Evolutionary conservation across 108 stramenopile genomes (phyloP), one percentile per base, ranked within the genome.

Genomic region (Aurantiochytrium sp.): DNA sequence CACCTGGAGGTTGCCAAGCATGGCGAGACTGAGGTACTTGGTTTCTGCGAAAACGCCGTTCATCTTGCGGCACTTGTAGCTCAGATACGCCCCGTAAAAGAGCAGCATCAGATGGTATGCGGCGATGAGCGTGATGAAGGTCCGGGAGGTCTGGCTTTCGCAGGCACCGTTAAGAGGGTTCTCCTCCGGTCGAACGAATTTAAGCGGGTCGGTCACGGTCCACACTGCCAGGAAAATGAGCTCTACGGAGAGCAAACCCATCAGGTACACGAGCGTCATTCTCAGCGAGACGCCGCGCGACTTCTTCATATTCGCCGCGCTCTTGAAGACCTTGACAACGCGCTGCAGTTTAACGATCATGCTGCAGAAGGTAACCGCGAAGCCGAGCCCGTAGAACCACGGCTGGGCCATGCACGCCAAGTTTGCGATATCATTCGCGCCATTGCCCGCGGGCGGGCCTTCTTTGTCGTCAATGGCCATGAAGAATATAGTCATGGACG

Each of bases 391-490:
- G 73, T 81, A 81, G 19, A 81, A 48, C 73, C 73, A 81, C 12
- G 73, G 73, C 12, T 41, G 42, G 0, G 45, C 39, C 73, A 81
- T 81, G 45, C 73, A 81, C 6, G 73, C 73, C 39, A 12, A 41
- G 45, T 81, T 48, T 17, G 73, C 73, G 6, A 19, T 12, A 48
- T 48, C 39, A 42, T 81, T 81, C 17, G 6, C 12, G 6, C 73
- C 73, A 0, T 81, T 24, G 22, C 88, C 89, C 3, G 41, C 21
- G 32, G 68, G 24, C 31, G 89, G 86, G 19, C 48, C 88, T 42
- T 68, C 69, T 12, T 32, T 48, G 59, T 91, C 91, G 55, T 91
- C 91, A 2, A 91, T 34, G 24, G 85, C 85, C 55, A 91, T n/a
- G 32, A 88, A 55, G 5, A 91, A 52, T 5, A 91, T 90, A 12